phyloP scores from a whole-genome alignment of 176 grass and related monocot genomes.

The Oryza punctata region DNA sequence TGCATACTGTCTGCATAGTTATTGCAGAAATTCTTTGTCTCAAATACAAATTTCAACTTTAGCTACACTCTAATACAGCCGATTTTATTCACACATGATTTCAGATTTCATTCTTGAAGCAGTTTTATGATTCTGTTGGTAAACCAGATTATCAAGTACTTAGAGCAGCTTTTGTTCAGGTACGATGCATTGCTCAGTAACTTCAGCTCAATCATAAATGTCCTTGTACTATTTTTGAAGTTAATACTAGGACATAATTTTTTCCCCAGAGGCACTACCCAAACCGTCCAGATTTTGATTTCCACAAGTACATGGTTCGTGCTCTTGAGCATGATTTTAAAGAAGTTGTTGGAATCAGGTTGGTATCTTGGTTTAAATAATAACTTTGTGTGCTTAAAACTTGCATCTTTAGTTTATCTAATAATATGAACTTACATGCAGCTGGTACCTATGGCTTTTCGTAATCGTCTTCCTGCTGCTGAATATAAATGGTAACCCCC shows the following conservation, averaged over 20 bases:
- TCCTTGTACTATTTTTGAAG: conserved; percentile 12
- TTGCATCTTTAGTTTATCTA: not conserved
- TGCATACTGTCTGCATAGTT: conserved; percentile 8
- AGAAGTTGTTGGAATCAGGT: conserved; percentile 68
- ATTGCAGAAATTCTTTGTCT: not conserved
- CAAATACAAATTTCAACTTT: conserved; percentile 2
- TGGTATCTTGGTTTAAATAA: conserved; percentile 19
- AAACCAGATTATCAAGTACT: conserved; percentile 73
- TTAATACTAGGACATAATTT: conserved; percentile 19
- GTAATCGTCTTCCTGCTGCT: conserved; percentile 70
- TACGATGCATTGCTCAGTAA: conserved; percentile 27
- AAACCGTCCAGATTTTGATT: conserved; percentile 42
- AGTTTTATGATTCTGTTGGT: conserved; percentile 72
- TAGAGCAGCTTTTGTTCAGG: conserved; percentile 70
- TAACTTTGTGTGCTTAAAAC: conserved; percentile 1
- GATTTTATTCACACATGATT: conserved; percentile 29
- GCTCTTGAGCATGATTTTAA: conserved; percentile 70
- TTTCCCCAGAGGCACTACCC: conserved; percentile 34
- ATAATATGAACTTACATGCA: conserved; percentile 26
- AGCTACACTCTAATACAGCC: not conserved
- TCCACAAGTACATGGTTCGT: conserved; percentile 67
- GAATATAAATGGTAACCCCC: conserved; percentile 61
- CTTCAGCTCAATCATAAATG: conserved; percentile 18
- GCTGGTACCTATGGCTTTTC: conserved; percentile 79
- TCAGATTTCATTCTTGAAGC: conserved; percentile 70